phyloP scores from a whole-genome alignment of 257 asterid species.

The Nicotiana attenuata region DNA sequence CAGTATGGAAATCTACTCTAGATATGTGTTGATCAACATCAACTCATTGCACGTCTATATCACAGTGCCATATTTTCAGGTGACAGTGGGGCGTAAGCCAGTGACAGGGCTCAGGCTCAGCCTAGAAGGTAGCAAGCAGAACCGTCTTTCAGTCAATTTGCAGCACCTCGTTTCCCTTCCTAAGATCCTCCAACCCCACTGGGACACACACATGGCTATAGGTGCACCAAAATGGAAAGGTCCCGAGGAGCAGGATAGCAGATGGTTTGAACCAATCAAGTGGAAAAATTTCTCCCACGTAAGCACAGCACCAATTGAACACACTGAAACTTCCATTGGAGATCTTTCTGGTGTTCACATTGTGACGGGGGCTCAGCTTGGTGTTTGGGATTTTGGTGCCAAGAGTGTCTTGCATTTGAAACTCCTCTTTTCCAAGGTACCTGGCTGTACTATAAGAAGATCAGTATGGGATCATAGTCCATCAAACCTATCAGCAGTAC shows the following conservation, averaged over 20 bases:
- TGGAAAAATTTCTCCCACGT: constrained; percentile 97
- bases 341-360: constrained; percentile 95
- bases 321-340: constrained; percentile 76
- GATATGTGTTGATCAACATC: background rate
- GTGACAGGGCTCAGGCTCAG: constrained; percentile 91
- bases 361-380: constrained; percentile 96
- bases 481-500: constrained; percentile 41
- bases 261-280: constrained; percentile 98
- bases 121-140: constrained; percentile 88
- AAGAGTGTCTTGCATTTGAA: constrained; percentile 82
- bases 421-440: constrained; percentile 91
- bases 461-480: constrained; percentile 99
- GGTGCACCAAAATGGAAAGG: constrained; percentile 99
- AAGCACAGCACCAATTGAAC: constrained; percentile 95
- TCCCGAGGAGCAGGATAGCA: constrained; percentile 97
- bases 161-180: constrained; percentile 95
- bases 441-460: constrained; percentile 94
- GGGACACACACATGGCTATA: constrained; percentile 94
- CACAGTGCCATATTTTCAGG: constrained; percentile 36
- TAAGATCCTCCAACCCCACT: constrained; percentile 91
- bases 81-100: constrained; percentile 96
- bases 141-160: constrained; percentile 77
- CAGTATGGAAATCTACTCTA: background rate
- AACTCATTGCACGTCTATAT: background rate
- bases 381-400: constrained; percentile 95